phyloP scores from a whole-genome alignment of 352 stramenopile genomes.

The Phytophthora tentaculata region DNA sequence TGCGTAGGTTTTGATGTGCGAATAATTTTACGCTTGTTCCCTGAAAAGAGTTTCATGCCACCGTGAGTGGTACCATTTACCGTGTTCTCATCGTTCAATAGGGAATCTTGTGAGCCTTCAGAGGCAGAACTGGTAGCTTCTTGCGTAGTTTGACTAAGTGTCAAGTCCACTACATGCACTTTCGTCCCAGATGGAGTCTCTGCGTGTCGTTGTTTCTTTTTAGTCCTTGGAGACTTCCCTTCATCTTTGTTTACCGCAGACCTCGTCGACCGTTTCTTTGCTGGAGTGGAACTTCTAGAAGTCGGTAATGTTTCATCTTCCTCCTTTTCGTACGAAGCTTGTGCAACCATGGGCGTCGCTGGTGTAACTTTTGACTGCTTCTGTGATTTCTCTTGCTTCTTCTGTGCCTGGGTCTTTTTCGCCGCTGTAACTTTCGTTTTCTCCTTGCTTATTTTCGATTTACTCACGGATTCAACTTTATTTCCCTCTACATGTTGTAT shows the following conservation, averaged over 20 bases:
- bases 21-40: not conserved
- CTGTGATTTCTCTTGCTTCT: not conserved
- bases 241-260: not conserved
- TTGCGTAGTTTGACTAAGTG: conserved; percentile 19
- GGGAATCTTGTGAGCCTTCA: conserved; percentile 2
- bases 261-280: conserved; percentile 1
- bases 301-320: conserved; percentile 11
- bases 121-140: conserved; percentile 1
- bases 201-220: not conserved
- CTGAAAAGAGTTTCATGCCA: not conserved
- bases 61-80: not conserved
- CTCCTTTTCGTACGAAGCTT: conserved; percentile 9
- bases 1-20: not conserved
- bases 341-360: not conserved
- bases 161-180: not conserved
- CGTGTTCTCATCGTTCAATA: not conserved
- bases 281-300: not conserved
- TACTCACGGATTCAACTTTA: not conserved
- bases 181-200: not conserved
- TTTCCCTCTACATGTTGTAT: not conserved
- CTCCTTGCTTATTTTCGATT: not conserved
- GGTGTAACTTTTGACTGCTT: too few species aligned
- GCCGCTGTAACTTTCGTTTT: not conserved
- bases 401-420: not conserved
- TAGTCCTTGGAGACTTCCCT: conserved; percentile 1